A percentile compares a stretch with the other conserved stretches of the same genome.
These are phyloP conservation scores for Sporothrix dimorphospora DNA, from an alignment of 2,329 filamentous ascomycete genomes.

Conservation along the genomic window DNA sequence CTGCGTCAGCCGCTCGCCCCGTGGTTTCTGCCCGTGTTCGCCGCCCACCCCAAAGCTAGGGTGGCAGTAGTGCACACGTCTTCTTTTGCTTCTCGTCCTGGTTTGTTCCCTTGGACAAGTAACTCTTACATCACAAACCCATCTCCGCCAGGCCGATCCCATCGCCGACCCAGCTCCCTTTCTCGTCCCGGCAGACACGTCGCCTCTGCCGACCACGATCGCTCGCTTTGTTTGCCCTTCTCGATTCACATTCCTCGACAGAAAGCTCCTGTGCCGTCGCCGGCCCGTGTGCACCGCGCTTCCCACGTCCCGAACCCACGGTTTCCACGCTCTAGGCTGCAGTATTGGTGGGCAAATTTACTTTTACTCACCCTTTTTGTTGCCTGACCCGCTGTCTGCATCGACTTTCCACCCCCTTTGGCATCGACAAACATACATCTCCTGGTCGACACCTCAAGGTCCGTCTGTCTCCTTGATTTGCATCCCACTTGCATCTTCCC, in stretches of 20 bases:
- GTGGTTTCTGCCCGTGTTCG: constrained; percentile 33
- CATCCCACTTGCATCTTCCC: neutral
- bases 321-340: constrained; percentile 20
- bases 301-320: constrained; percentile 6
- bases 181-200: constrained; percentile 14
- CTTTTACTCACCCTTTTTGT: constrained; percentile 16
- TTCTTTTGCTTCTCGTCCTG: constrained; percentile 28
- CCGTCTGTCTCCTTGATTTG: constrained; percentile 1
- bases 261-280: constrained; percentile 9
- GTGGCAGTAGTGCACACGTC: constrained; percentile 34
- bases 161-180: constrained; percentile 15
- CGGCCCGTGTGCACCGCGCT: constrained; percentile 11
- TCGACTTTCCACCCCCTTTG: neutral
- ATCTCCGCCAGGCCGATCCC: constrained; percentile 8
- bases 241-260: neutral
- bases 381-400: neutral
- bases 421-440: neutral
- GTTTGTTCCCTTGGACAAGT: neutral
- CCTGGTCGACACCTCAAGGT: neutral
- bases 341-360: constrained; percentile 10
- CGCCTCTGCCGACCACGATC: neutral
- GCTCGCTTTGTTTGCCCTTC: neutral
- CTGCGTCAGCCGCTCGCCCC: constrained; percentile 28
- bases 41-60: constrained; percentile 31
- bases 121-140: constrained; percentile 28